Conservation (phyloP, 306 rosid species). For the Fagus crenata region DNA sequence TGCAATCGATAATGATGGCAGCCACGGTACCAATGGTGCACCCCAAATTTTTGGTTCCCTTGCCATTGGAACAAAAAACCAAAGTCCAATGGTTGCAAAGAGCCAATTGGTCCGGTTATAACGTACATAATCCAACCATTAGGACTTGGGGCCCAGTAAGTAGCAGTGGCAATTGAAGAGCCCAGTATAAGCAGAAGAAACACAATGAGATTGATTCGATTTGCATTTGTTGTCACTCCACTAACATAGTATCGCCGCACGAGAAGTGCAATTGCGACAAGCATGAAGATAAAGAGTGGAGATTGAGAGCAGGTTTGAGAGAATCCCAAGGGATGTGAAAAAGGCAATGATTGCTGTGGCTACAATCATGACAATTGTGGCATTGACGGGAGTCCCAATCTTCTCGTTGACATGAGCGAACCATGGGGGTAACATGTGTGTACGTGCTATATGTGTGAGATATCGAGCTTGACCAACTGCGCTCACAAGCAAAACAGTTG, state of each 20-base stretch:
- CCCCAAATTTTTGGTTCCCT: constrained; percentile 72
- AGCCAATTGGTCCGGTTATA: constrained; percentile 46
- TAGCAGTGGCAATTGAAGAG: constrained; percentile 42
- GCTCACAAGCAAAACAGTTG: constrained; percentile 58
- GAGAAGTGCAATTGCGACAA: constrained; percentile 60
- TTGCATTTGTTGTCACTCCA: constrained; percentile 35
- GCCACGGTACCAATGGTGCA: constrained; percentile 65
- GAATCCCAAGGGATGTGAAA: constrained; percentile 57
- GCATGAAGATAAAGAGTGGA: constrained; percentile 74
- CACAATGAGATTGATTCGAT: constrained; percentile 36
- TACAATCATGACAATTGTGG: constrained; percentile 49
- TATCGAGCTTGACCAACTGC: constrained; percentile 80
- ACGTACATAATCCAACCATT: constrained; percentile 45
- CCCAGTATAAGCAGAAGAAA: constrained; percentile 40
- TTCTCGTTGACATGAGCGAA: constrained; percentile 53
- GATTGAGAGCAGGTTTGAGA: constrained; percentile 61
- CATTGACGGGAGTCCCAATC: constrained; percentile 69
- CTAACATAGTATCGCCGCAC: constrained; percentile 58
- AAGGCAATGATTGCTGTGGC: constrained; percentile 69
- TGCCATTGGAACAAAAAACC: constrained; percentile 53
- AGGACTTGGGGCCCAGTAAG: constrained; percentile 38
- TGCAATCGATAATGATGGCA: constrained; percentile 62
- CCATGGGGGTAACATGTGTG: constrained; percentile 67
- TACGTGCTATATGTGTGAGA: constrained; percentile 69
- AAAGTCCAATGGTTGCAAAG: constrained; percentile 48